phyloP scores from a whole-genome alignment of 768 basidiomycete species.

The Mycena crocata region DNA sequence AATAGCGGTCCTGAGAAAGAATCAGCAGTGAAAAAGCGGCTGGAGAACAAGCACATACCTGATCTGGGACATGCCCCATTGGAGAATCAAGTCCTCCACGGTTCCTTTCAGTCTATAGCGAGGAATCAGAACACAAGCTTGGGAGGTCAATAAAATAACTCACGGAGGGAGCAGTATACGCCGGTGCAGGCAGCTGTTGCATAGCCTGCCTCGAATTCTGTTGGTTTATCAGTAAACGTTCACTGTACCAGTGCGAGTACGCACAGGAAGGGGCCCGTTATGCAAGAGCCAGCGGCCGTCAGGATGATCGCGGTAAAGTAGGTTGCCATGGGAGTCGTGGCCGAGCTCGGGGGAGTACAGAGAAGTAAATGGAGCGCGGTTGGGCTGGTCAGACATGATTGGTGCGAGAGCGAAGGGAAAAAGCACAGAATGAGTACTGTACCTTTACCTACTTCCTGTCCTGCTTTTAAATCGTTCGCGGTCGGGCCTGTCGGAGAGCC shows the following conservation, averaged over 20 bases:
- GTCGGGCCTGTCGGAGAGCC: neutral
- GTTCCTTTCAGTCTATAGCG: neutral
- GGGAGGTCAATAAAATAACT: neutral
- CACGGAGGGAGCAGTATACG: neutral
- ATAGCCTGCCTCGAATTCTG: neutral
- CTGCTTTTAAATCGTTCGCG: neutral
- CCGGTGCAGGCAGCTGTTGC: neutral
- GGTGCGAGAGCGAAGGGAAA: neutral
- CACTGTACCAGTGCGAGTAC: neutral
- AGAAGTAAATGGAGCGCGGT: slow-evolving; percentile 8
- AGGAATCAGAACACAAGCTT: neutral
- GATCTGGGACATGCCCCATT: slow-evolving; percentile 4
- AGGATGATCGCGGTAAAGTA: neutral
- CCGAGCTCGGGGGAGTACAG: neutral
- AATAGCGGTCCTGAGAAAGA: neutral
- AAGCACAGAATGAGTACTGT: neutral
- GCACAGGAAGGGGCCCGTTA: slow-evolving; percentile 1
- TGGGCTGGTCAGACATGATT: neutral
- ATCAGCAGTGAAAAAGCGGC: neutral
- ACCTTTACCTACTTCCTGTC: neutral
- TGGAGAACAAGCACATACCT: neutral
- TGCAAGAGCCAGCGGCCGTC: slow-evolving; percentile 1
- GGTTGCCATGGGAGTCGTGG: neutral
- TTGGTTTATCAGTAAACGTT: neutral
- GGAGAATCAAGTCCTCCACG: slow-evolving; percentile 7